Percentiles rank a stretch among this genome's conserved stretches.
Evolutionary conservation across 768 basidiomycete species (phyloP).

Genomic region (Termitomyces sp.): DNA sequence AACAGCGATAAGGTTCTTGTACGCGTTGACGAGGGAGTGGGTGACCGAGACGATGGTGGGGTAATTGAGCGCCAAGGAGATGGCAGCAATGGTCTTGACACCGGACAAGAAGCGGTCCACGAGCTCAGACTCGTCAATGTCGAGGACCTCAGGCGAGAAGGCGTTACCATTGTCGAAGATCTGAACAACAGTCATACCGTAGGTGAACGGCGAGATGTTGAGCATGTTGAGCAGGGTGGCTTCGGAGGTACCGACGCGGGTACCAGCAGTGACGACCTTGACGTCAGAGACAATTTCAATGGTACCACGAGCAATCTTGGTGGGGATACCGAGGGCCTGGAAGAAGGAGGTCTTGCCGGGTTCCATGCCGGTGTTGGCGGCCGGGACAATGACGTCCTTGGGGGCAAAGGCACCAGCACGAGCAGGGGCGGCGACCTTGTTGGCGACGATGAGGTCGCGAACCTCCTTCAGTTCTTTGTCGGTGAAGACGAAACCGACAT

Average conservation of each 20-base stretch:
- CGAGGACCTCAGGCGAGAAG: constrained; percentile 87
- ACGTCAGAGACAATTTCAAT: constrained; percentile 99
- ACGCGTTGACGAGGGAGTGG: constrained; percentile 96
- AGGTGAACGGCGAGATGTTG: constrained; percentile 99
- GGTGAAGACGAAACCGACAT: constrained; percentile 99
- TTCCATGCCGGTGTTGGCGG: constrained; percentile 99
- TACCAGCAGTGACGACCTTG: constrained; percentile 88
- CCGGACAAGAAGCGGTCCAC: constrained; percentile 89
- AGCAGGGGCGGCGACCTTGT: constrained; percentile 98
- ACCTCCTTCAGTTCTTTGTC: constrained; percentile 87
- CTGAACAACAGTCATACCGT: constrained; percentile 98
- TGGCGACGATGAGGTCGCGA: constrained; percentile 88
- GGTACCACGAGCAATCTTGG: constrained; percentile 99
- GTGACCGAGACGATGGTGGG: constrained; percentile 91
- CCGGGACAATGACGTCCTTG: constrained; percentile 87
- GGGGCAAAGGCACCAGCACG: constrained; percentile 97
- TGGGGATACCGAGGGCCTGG: constrained; percentile 99
- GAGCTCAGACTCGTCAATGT: constrained; percentile 88
- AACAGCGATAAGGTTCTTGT: constrained; percentile 96
- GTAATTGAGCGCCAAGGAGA: constrained; percentile 94
- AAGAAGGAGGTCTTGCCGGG: constrained; percentile 99
- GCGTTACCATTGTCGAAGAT: constrained; percentile 93
- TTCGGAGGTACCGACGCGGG: constrained; percentile 94
- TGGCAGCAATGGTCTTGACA: constrained; percentile 91
- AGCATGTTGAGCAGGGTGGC: constrained; percentile 99